Conservation (phyloP, 352 stramenopile genomes). For the Blastocystis sp. region DNA sequence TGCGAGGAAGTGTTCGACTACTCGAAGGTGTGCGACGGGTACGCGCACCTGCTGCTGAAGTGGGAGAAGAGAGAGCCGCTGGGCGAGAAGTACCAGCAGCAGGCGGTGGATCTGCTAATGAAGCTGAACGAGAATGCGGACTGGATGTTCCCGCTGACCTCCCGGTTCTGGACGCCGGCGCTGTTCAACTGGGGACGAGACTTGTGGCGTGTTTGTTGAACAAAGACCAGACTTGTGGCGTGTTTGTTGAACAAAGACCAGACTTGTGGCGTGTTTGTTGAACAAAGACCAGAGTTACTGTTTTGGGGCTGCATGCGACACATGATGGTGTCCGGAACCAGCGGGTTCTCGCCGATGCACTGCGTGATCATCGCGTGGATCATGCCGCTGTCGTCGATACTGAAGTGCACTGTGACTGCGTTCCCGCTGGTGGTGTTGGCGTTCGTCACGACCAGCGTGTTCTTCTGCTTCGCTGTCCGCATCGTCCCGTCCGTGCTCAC, state of each 20-base stretch:
- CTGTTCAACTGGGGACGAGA: conserved; percentile 34
- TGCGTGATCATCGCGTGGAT: conserved; percentile 20
- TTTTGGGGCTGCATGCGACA: background rate
- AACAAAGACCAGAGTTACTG: background rate
- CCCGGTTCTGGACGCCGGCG: conserved; percentile 37
- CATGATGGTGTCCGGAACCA: background rate
- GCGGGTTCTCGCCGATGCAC: background rate
- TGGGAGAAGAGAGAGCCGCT: conserved; percentile 55
- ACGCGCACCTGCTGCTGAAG: conserved; percentile 28
- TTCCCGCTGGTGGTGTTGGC: background rate
- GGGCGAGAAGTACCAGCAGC: conserved; percentile 62
- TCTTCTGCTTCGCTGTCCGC: background rate
- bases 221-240: no score
- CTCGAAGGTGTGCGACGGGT: conserved; percentile 38
- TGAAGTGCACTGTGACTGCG: background rate
- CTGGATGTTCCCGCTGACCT: conserved; percentile 61
- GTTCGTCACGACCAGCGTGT: background rate
- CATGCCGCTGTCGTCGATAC: background rate
- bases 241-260: no score
- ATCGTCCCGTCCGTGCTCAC: conserved; percentile 1
- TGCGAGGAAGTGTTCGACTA: conserved; percentile 45
- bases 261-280: no score
- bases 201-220: background rate
- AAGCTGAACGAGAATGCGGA: conserved; percentile 36
- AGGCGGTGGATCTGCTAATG: conserved; percentile 44